A percentile compares a stretch with the other conserved stretches of the same genome.
Evolutionary conservation across 192 early-diverging fungal genomes (phyloP).

Genomic region (Gorgonomyces haynaldii): DNA sequence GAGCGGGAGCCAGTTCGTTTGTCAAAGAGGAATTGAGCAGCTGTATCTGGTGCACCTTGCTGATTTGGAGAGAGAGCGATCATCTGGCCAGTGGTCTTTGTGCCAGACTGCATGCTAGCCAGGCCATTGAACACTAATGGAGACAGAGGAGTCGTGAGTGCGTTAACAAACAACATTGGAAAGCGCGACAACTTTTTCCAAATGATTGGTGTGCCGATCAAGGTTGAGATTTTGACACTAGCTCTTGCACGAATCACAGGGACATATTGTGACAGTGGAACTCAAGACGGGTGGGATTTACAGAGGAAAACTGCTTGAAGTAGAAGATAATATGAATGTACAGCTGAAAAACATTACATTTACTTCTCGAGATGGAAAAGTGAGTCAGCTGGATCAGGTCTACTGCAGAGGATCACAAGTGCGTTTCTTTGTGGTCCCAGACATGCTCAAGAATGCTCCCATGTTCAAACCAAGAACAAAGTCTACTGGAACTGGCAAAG

Average conservation of each 20-base stretch:
- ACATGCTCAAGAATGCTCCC: slow-evolving; percentile 99
- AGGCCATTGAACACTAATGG: too few relatives aligned
- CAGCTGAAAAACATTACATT: slow-evolving; percentile 91
- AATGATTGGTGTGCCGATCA: slow-evolving; percentile 1
- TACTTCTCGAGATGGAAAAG: slow-evolving; percentile 82
- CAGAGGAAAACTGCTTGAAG: slow-evolving; percentile 87
- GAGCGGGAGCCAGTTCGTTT: too few relatives aligned
- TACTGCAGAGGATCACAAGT: slow-evolving; percentile 82
- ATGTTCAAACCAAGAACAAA: too few relatives aligned
- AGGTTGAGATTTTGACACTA: slow-evolving; percentile 6
- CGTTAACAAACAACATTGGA: too few relatives aligned
- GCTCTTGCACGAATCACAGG: slow-evolving; percentile 94
- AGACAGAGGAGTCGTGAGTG: too few relatives aligned
- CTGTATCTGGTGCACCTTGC: too few relatives aligned
- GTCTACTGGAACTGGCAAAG: too few relatives aligned
- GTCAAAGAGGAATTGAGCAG: too few relatives aligned
- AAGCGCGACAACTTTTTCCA: too few relatives aligned
- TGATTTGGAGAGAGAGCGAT: too few relatives aligned
- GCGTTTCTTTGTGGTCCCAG: slow-evolving; percentile 80
- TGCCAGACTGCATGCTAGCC: too few relatives aligned
- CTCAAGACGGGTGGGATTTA: slow-evolving; percentile 89
- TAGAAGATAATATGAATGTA: slow-evolving; percentile 99
- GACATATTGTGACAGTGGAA: slow-evolving; percentile 92
- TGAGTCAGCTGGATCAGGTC: slow-evolving; percentile 87
- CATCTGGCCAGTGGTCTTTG: too few relatives aligned